Conservation (phyloP, 2,329 filamentous ascomycete species). For the Verticillium zaregamsianum region DNA sequence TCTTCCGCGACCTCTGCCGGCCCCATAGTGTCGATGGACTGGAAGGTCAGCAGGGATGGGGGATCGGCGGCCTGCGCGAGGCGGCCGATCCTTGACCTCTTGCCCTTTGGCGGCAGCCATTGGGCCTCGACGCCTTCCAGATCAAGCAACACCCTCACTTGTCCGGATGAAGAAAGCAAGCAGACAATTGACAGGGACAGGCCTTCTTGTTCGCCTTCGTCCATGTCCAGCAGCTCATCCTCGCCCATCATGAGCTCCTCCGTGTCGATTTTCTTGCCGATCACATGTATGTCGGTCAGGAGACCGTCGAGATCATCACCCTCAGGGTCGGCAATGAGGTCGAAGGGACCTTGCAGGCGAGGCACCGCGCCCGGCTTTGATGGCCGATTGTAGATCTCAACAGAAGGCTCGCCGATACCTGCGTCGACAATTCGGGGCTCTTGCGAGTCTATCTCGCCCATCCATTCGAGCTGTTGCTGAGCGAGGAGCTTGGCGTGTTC, state of each 20-base stretch:
- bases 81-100: slow-evolving; percentile 41
- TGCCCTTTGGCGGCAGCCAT: slow-evolving; percentile 54
- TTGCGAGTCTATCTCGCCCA: slow-evolving; percentile 61
- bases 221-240: slow-evolving; percentile 56
- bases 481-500: slow-evolving; percentile 51
- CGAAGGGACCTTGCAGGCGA: slow-evolving; percentile 59
- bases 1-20: slow-evolving; percentile 50
- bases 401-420: slow-evolving; percentile 40
- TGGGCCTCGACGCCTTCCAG: slow-evolving; percentile 60
- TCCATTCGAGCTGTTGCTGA: slow-evolving; percentile 64
- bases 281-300: slow-evolving; percentile 58
- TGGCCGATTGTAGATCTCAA: slow-evolving; percentile 55
- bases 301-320: slow-evolving; percentile 52
- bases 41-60: slow-evolving; percentile 55
- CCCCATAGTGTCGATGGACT: slow-evolving; percentile 57
- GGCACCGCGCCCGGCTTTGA: slow-evolving; percentile 54
- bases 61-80: slow-evolving; percentile 30
- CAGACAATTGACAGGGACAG: slow-evolving; percentile 57
- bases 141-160: slow-evolving; percentile 58
- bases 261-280: slow-evolving; percentile 58
- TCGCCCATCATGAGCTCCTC: slow-evolving; percentile 61
- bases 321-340: slow-evolving; percentile 50
- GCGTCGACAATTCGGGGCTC: slow-evolving; percentile 54
- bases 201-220: slow-evolving; percentile 54
- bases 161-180: slow-evolving; percentile 56